A percentile compares a stretch with the other conserved stretches of the same genome.
Conservation (phyloP, 192 early-diverging fungal genomes). For the Entophlyctis luteolus region DNA sequence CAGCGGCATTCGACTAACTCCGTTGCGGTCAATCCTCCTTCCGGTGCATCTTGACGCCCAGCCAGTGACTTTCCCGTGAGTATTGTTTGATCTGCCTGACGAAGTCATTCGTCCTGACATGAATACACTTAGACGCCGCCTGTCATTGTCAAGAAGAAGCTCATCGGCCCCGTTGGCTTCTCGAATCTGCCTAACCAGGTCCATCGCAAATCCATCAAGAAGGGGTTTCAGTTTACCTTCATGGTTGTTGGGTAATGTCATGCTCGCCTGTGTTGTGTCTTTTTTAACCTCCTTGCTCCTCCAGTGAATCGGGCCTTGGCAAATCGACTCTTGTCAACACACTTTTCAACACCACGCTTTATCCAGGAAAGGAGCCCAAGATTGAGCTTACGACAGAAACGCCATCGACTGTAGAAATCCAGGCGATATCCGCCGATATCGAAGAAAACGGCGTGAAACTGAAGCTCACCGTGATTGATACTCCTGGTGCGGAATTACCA, state of each 20-base stretch:
- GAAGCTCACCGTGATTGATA: slow-evolving; percentile 94
- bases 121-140: slow-evolving; percentile 14
- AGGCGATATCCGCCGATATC: slow-evolving; percentile 45
- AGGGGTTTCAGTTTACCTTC: slow-evolving; percentile 83
- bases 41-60: no score
- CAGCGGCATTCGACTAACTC: no score
- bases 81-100: no score
- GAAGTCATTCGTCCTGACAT: no score
- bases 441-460: slow-evolving; percentile 94
- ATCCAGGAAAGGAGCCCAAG: slow-evolving; percentile 75
- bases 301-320: slow-evolving; percentile 57
- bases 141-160: slow-evolving; percentile 56
- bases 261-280: no score
- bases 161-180: slow-evolving; percentile 52
- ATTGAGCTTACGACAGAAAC: slow-evolving; percentile 63
- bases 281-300: no score
- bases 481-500: slow-evolving; percentile 87
- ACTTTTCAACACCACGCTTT: slow-evolving; percentile 69
- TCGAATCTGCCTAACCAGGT: slow-evolving; percentile 57
- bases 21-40: no score
- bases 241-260: slow-evolving; percentile 56
- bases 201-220: slow-evolving; percentile 92
- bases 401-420: slow-evolving; percentile 59
- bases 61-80: no score
- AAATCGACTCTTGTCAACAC: slow-evolving; percentile 65